Base-by-base conservation (phyloP, 345 rosid species). In the Litchi chinensis region DNA sequence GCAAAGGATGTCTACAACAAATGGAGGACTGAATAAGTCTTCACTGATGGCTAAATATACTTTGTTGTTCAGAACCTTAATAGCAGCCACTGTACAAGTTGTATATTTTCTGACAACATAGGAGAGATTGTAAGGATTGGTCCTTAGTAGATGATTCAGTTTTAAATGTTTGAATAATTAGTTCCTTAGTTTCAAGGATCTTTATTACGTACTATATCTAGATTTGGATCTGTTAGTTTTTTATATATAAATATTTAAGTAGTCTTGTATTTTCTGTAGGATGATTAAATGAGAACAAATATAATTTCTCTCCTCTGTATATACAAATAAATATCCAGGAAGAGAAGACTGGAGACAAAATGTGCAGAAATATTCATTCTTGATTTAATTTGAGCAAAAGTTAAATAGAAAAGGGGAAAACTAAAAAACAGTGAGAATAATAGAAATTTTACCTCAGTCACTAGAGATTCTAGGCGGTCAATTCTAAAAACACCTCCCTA, bases 401-500 rank as follows among this genome's bases (percentile, higher is more conserved):
- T 40, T 32, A 52, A 46, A 46, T 46, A 9, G 28, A 26, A 10
- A 46, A 26, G 15, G 12, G 5, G n/a, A 22, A 50, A 63, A 57
- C 24, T 7, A 19, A 21, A 26, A 57, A 41, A 60, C 24, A 19
- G 65, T n/a, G 46, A 71, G 48, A 37, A 76, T 74, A 64, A 76
- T 48, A 63, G 62, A 77, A 77, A 79, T 83, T 57, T 87, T 82
- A 93, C 98, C 97, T 95, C 98, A 4, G 89, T 78, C 75, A 95
- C 77, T 75, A 95, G 85, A 79, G 97, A 95, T 79, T 95, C 98
- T 75, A 95, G 87, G 24, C 98, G 98, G 87, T 95, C 98, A 81
- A 95, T 92, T 81, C 93, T 89, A 86, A 95, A 95, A 85, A 84
- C 85, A 79, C 98, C 98, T 43, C 89, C 93, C 98, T 95, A 86